These are phyloP conservation scores for Thermomucor indicae-seudaticae DNA, from an alignment of 371 early-diverging fungal genomes.

Conservation along the genomic window DNA sequence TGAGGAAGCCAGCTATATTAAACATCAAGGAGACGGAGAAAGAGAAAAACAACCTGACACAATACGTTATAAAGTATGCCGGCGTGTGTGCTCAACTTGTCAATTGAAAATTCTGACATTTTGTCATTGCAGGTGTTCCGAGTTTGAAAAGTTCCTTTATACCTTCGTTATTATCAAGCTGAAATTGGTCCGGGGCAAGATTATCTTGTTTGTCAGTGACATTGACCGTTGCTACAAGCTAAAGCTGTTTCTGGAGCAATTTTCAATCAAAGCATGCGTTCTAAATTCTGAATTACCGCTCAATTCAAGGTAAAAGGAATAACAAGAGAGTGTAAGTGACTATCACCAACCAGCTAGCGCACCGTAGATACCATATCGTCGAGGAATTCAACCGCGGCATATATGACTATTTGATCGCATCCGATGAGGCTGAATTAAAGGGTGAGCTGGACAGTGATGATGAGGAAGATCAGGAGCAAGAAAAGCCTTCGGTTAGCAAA, in stretches of 20 bases:
- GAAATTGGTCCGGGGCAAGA: conserved; percentile 83
- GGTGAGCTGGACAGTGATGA: conserved; percentile 66
- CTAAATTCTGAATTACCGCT: conserved; percentile 93
- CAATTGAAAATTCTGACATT: conserved; percentile 4
- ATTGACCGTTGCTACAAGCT: conserved; percentile 90
- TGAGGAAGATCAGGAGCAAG: conserved; percentile 23
- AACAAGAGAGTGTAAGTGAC: neutral
- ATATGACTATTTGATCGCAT: conserved; percentile 94
- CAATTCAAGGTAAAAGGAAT: conserved; percentile 52
- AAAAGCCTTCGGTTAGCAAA: too few relatives aligned
- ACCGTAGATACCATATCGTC: conserved; percentile 84
- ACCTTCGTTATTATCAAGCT: conserved; percentile 89
- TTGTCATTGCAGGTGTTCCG: conserved; percentile 70
- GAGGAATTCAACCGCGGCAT: conserved; percentile 97
- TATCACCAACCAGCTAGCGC: neutral
- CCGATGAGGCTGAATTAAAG: conserved; percentile 79
- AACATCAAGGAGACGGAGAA: conserved; percentile 79
- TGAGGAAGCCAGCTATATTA: conserved; percentile 80
- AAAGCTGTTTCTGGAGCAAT: conserved; percentile 94
- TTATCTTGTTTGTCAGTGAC: conserved; percentile 90
- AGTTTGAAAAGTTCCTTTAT: conserved; percentile 87
- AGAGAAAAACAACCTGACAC: conserved; percentile 59
- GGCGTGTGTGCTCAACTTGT: neutral
- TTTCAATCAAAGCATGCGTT: conserved; percentile 85
- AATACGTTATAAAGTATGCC: conserved; percentile 65